Evolutionary conservation across 2,329 filamentous ascomycete species (phyloP).

Genomic region (Aphanocladium album): DNA sequence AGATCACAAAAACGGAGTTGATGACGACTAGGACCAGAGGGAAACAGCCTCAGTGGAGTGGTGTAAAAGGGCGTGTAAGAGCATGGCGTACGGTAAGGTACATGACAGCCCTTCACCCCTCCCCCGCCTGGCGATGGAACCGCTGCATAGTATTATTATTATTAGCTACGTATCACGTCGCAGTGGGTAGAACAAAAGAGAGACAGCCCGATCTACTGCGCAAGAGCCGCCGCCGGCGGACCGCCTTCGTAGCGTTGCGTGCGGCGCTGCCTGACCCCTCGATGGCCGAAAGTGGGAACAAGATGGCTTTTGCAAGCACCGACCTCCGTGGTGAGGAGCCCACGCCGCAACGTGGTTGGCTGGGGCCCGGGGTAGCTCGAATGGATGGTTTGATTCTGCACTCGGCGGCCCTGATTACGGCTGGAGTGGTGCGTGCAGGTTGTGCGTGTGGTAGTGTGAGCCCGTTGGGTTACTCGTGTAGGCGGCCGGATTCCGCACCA

Average conservation of each 20-base stretch:
- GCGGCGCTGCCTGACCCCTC: background rate
- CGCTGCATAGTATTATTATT: background rate
- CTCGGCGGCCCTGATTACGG: background rate
- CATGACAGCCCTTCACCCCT: slow-evolving; percentile 1
- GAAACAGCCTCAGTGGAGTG: slow-evolving; percentile 13
- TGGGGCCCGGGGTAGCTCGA: background rate
- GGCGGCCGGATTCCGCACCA: slow-evolving; percentile 9
- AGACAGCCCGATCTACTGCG: background rate
- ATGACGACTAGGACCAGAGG: background rate
- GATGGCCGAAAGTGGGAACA: slow-evolving; percentile 4
- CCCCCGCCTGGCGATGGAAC: background rate
- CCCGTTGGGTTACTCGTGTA: slow-evolving; percentile 8
- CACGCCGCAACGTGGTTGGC: slow-evolving; percentile 1
- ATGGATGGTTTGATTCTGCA: background rate
- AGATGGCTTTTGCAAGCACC: background rate
- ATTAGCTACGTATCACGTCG: background rate
- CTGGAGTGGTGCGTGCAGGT: background rate
- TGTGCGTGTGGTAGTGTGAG: background rate
- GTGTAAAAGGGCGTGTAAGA: slow-evolving; percentile 3
- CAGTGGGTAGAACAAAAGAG: background rate
- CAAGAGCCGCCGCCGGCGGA: slow-evolving; percentile 1
- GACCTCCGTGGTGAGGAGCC: background rate
- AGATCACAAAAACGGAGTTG: slow-evolving; percentile 11
- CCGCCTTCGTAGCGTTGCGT: background rate
- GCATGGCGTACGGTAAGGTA: background rate